Conservation (phyloP, 108 stramenopile species). For the Cyclotella sp. region DNA sequence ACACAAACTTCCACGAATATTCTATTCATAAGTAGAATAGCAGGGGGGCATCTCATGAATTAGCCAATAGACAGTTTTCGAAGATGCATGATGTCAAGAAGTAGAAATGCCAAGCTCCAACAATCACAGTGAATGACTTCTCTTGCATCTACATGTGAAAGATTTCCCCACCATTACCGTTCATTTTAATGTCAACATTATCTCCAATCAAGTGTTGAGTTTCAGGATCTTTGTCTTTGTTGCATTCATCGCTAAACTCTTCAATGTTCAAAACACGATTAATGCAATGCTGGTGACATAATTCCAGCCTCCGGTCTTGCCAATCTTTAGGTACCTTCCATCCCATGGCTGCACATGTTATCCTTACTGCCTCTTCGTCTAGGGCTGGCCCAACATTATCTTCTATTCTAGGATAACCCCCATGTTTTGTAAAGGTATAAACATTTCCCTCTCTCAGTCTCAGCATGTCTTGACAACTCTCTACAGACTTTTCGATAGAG, state of each 20-base stretch:
- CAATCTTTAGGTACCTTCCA: constrained; percentile 10
- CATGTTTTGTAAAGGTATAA: constrained; percentile 12
- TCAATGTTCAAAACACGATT: not conserved
- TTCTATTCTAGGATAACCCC: constrained; percentile 4
- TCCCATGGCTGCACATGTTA: constrained; percentile 3
- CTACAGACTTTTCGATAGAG: constrained; percentile 5
- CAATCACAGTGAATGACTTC: not conserved
- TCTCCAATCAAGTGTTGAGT: not conserved
- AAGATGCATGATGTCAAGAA: too few relatives aligned
- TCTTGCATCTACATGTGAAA: not conserved
- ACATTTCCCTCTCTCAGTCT: not conserved
- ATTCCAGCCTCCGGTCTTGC: not conserved
- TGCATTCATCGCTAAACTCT: not conserved
- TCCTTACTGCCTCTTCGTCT: constrained; percentile 15
- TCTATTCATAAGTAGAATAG: too few relatives aligned
- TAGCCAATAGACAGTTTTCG: too few relatives aligned
- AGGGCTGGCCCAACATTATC: not conserved
- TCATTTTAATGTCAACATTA: not conserved
- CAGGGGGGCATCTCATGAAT: too few relatives aligned
- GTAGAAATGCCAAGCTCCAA: too few relatives aligned
- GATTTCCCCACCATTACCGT: not conserved
- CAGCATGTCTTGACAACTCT: constrained; percentile 1
- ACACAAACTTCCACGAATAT: too few relatives aligned
- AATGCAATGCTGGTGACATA: too few relatives aligned
- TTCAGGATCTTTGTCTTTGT: constrained; percentile 1